These are phyloP conservation scores for Phytophthora constricta DNA, from an alignment of 352 stramenopile genomes.

Conservation along the genomic window DNA sequence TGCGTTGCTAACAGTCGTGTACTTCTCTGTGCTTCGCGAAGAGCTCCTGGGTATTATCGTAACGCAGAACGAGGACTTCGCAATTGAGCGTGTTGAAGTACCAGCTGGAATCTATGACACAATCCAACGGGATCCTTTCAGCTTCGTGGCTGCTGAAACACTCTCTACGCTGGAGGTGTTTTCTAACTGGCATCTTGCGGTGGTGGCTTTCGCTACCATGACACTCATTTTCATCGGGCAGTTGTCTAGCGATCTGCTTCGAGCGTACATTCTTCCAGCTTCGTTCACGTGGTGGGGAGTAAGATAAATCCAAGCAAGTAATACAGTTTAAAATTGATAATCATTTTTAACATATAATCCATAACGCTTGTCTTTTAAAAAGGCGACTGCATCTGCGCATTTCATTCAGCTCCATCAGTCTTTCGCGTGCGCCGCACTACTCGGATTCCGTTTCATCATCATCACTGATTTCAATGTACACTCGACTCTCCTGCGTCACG, in stretches of 20 bases:
- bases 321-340: background rate
- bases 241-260: conserved; percentile 74
- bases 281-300: conserved; percentile 65
- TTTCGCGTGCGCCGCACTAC: background rate
- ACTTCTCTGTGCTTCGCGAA: conserved; percentile 13
- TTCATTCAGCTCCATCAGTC: no score
- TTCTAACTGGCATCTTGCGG: conserved; percentile 77
- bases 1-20: background rate
- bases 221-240: conserved; percentile 88
- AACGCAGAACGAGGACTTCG: conserved; percentile 56
- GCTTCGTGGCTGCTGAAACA: conserved; percentile 86
- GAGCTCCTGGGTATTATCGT: conserved; percentile 69
- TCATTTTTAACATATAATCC: background rate
- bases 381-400: no score
- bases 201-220: conserved; percentile 82
- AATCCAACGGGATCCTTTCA: conserved; percentile 88
- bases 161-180: conserved; percentile 86
- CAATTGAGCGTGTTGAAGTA: conserved; percentile 67
- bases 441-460: conserved; percentile 37
- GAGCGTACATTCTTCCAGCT: conserved; percentile 61
- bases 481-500: conserved; percentile 13
- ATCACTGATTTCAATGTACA: conserved; percentile 26
- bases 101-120: conserved; percentile 75
- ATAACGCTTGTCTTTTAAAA: no score
- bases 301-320: conserved; percentile 24